phyloP scores from a whole-genome alignment of 2,329 filamentous ascomycete genomes.

The Neofusicoccum parvum region DNA sequence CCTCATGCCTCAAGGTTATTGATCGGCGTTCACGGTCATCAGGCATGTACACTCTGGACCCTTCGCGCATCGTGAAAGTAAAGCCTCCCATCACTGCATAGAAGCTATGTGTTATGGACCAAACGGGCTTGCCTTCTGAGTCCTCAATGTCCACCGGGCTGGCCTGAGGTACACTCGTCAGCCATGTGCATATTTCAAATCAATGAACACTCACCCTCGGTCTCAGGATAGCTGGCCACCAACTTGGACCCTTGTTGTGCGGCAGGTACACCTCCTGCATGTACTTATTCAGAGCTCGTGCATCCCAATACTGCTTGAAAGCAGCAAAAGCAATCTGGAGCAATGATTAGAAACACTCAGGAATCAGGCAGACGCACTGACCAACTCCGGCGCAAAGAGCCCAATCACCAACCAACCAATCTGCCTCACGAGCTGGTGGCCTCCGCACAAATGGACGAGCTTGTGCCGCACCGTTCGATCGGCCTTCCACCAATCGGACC shows the following conservation, averaged over 20 bases:
- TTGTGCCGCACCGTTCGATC: background rate
- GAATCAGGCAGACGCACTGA: background rate
- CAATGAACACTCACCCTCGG: background rate
- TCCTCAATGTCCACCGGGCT: background rate
- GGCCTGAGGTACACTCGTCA: background rate
- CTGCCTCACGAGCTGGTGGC: conserved; percentile 18
- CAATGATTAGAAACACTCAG: background rate
- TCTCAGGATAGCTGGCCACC: background rate
- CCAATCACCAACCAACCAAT: conserved; percentile 18
- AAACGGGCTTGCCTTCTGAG: conserved; percentile 6
- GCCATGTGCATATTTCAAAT: background rate
- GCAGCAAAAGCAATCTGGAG: conserved; percentile 15
- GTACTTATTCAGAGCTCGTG: background rate
- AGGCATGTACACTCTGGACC: background rate
- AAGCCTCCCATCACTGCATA: conserved; percentile 28
- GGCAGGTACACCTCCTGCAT: background rate
- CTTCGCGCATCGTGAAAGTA: conserved; percentile 13
- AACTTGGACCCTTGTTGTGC: background rate
- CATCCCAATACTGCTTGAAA: conserved; percentile 11
- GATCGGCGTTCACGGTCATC: background rate
- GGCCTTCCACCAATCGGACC: background rate
- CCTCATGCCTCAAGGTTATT: conserved; percentile 18
- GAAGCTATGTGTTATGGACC: conserved; percentile 26
- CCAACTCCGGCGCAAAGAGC: conserved; percentile 21
- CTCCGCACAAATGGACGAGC: background rate